phyloP scores from a whole-genome alignment of 2,329 filamentous ascomycete species.

The Botrytis fragariae region DNA sequence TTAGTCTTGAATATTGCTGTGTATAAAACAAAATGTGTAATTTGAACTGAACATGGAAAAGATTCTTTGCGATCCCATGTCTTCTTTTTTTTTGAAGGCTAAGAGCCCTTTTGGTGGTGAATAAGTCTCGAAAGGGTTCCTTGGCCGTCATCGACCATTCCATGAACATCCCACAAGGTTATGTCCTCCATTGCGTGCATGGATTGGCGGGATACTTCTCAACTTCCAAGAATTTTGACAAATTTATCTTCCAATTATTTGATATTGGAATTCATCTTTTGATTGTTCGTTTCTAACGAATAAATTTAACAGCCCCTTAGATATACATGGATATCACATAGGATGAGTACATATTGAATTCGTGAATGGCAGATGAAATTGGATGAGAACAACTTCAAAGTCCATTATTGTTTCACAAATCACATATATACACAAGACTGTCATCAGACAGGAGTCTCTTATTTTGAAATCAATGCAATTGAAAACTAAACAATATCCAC shows the following conservation, averaged over 20 bases:
- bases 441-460: not conserved
- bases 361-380: not conserved
- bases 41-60: not conserved
- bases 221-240: too few relatives aligned
- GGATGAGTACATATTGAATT: not conserved
- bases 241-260: too few relatives aligned
- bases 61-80: not conserved
- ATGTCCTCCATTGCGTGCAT: too few relatives aligned
- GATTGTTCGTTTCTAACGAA: too few relatives aligned
- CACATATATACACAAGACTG: not conserved
- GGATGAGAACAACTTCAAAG: not conserved
- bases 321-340: too few relatives aligned
- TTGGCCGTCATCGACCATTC: not conserved
- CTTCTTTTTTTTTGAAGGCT: not conserved
- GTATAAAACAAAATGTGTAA: not conserved
- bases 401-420: not conserved
- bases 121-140: not conserved
- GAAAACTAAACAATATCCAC: not conserved
- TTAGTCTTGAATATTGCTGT: not conserved
- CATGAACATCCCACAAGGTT: not conserved
- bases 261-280: too few relatives aligned
- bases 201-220: too few relatives aligned
- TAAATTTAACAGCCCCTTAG: too few relatives aligned
- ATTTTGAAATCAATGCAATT: not conserved
- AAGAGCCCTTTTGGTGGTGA: accelerated